Conservation (phyloP, 495 filamentous ascomycete genomes). For the Clohesyomyces aquaticus region DNA sequence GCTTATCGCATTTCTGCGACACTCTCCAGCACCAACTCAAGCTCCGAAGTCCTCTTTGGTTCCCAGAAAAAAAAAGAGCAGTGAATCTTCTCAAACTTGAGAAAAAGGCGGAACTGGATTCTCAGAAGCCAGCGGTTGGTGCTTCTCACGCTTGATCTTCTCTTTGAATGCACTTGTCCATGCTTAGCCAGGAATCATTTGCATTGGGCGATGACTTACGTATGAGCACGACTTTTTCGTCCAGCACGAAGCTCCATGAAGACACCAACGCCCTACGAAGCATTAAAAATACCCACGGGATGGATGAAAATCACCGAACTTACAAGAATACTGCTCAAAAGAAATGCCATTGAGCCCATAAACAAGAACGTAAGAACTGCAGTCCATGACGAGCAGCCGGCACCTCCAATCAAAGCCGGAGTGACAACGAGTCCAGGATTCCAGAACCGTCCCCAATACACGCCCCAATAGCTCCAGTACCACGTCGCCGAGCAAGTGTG, state of each 20-base stretch:
- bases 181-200: neutral
- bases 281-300: neutral
- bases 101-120: too few relatives aligned
- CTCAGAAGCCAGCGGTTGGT: too few relatives aligned
- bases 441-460: slow-evolving; percentile 6
- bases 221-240: neutral
- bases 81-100: too few relatives aligned
- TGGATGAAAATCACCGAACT: neutral
- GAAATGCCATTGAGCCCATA: neutral
- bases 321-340: slow-evolving; percentile 2
- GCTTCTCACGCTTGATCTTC: neutral
- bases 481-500: neutral
- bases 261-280: neutral
- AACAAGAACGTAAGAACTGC: slow-evolving; percentile 5
- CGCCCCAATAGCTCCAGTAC: slow-evolving; percentile 1
- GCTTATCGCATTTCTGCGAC: too few relatives aligned
- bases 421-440: neutral
- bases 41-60: too few relatives aligned
- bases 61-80: too few relatives aligned
- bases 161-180: neutral
- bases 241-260: slow-evolving; percentile 3
- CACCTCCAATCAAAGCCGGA: neutral
- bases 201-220: neutral
- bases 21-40: too few relatives aligned
- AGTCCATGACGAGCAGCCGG: neutral